These are phyloP conservation scores for Termitomyces sp. DNA, from an alignment of 768 basidiomycete genomes.

Conservation along the genomic window DNA sequence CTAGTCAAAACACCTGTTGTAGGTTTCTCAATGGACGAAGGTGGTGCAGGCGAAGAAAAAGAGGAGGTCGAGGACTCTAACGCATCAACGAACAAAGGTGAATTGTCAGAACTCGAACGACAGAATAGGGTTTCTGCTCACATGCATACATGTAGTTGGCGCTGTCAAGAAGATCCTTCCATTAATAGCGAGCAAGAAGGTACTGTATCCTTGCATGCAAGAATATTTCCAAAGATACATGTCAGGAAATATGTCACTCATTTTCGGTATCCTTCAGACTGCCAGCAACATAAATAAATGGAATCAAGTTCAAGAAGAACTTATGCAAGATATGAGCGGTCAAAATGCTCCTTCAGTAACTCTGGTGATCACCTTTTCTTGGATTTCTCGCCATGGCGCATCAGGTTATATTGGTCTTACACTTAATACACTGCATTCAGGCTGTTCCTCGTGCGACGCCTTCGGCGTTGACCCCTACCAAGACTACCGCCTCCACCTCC, in stretches of 20 bases:
- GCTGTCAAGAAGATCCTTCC: constrained; percentile 73
- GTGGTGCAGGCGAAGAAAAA: constrained; percentile 33
- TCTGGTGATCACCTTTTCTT: constrained; percentile 29
- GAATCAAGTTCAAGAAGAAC: constrained; percentile 92
- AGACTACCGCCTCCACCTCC: constrained; percentile 1
- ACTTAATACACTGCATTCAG: constrained; percentile 20
- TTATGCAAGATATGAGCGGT: constrained; percentile 41
- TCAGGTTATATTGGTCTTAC: constrained; percentile 20
- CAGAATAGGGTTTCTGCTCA: background rate
- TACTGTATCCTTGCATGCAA: constrained; percentile 20
- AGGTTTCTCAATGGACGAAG: constrained; percentile 70
- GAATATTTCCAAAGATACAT: background rate
- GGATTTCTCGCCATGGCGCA: constrained; percentile 17
- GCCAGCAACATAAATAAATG: constrained; percentile 92
- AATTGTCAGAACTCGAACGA: constrained; percentile 15
- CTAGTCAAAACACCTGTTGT: constrained; percentile 35
- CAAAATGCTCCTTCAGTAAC: constrained; percentile 16
- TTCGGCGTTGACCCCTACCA: constrained; percentile 13
- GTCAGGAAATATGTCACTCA: constrained; percentile 4
- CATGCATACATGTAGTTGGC: constrained; percentile 16
- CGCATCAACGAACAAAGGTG: constrained; percentile 47
- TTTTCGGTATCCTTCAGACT: constrained; percentile 41
- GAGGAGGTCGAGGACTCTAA: constrained; percentile 35
- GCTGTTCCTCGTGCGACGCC: constrained; percentile 16
- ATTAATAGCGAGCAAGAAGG: constrained; percentile 83